Evolutionary conservation across 1,139 yeast species (phyloP), one percentile per base, ranked within the genome.

Genomic region (Nakaseomyces delphensis): DNA sequence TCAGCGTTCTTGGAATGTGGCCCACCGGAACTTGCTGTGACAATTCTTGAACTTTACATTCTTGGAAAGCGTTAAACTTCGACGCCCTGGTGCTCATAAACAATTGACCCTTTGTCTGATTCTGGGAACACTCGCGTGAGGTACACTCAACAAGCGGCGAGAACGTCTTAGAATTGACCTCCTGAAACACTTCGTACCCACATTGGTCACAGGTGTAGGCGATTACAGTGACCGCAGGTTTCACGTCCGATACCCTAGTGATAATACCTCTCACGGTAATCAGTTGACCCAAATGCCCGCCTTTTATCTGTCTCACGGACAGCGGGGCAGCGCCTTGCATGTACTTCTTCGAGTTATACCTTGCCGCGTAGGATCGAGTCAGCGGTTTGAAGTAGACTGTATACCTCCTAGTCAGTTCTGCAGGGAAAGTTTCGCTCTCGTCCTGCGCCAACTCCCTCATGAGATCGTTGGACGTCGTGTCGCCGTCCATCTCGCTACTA

Each of bases 151-250:
- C 61, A 45, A 89, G 69, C 9, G 98, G 99, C 33, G 84, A 79
- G 64, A 86, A 93, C 32, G 86, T 79, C 58, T 80, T 79, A 28
- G 91, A 69, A 53, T 77, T 82, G 52, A 93, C 95, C 63, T 91
- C 97, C 67, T 91, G 98, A 69, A 93, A 93, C 45, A 87, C 80
- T 66, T 93, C 99, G 62, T 77, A 83, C 38, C 98, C 99, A 70
- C 99, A 93, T 56, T 84, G 83, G 63, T 93, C 98, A 67, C 99
- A 93, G 3, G 97, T 85, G 61, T 91, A 93, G 0, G 98, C 98
- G 55, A 83, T 86, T 45, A 91, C 96, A 50, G 77, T 71, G 7
- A 91, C 86, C 6, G 86, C 73, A 4, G 99, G 99, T 64, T 89
- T 91, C 39, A 93, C 98, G 61, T 93, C 98, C 1, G 95, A 82